Conservation (phyloP, 208 protist genomes). For the Trichomonas vaginalis region DNA sequence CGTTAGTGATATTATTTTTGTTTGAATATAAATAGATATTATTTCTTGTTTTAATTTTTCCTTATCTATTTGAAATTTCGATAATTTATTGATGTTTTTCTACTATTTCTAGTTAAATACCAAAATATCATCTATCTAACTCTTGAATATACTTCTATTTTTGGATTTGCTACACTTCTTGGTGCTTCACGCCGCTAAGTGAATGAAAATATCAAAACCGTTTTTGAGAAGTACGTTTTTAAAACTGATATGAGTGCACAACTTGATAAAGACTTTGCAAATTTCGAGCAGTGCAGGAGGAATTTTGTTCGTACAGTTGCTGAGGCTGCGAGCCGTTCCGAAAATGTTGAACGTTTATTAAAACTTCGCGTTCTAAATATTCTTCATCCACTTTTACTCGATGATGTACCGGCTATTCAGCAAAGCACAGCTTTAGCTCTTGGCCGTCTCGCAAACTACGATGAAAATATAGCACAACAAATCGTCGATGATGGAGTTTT, state of each 20-base stretch:
- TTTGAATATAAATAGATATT: too few species aligned
- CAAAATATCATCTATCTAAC: too few species aligned
- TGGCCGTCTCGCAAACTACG: conserved; percentile 85
- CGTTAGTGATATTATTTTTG: too few species aligned
- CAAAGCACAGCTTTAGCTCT: conserved; percentile 82
- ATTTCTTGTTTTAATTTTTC: too few species aligned
- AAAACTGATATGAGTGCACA: not conserved
- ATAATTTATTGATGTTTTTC: too few species aligned
- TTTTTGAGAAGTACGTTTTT: too few species aligned
- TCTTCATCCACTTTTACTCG: conserved; percentile 78
- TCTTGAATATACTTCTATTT: too few species aligned
- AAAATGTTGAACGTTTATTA: conserved; percentile 81
- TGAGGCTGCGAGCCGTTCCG: conserved; percentile 74
- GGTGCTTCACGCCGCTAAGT: too few species aligned
- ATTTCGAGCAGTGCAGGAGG: conserved; percentile 78
- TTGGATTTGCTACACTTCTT: too few species aligned
- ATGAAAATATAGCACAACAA: conserved; percentile 80
- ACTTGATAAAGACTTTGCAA: conserved; percentile 75
- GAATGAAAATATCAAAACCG: too few species aligned
- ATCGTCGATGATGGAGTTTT: conserved; percentile 85
- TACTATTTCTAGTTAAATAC: too few species aligned
- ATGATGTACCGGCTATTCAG: conserved; percentile 83
- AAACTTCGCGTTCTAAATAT: conserved; percentile 79
- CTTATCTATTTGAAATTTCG: too few species aligned
- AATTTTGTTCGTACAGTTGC: conserved; percentile 81